Conservation (phyloP, 1,284 basidiomycete genomes). For the Athelia psychrophila region DNA sequence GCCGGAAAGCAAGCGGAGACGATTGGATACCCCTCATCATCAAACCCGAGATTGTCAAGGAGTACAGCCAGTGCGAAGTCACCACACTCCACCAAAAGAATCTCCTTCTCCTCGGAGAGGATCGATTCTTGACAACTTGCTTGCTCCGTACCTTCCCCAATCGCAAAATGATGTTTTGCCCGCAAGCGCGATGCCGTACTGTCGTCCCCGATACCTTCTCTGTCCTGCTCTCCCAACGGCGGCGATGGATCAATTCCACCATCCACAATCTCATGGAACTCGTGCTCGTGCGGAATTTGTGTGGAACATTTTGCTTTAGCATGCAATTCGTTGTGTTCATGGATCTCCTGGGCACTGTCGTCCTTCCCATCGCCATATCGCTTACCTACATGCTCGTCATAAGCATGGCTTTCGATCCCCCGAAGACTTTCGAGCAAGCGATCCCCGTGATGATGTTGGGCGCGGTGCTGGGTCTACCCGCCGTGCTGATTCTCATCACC, state of each 20-base stretch:
- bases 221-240: constrained; percentile 92
- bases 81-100: constrained; percentile 98
- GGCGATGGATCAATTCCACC: constrained; percentile 99
- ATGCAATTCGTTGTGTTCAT: constrained; percentile 99
- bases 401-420: constrained; percentile 80
- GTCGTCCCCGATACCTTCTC: constrained; percentile 95
- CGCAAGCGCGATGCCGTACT: constrained; percentile 93
- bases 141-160: constrained; percentile 96
- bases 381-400: constrained; percentile 90
- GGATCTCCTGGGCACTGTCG: constrained; percentile 95
- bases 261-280: constrained; percentile 99
- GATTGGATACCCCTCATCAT: constrained; percentile 98
- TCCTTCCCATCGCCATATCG: constrained; percentile 91
- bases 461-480: constrained; percentile 92
- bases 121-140: constrained; percentile 96
- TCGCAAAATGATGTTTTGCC: constrained; percentile 99
- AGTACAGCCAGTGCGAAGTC: constrained; percentile 94
- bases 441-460: constrained; percentile 92
- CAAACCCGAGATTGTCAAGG: constrained; percentile 96
- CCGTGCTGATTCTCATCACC: constrained; percentile 89
- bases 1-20: constrained; percentile 80
- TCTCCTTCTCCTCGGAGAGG: constrained; percentile 93
- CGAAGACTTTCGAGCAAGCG: constrained; percentile 84
- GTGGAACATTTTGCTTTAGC: constrained; percentile 94
- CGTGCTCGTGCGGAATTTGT: constrained; percentile 93